phyloP scores from a whole-genome alignment of 306 rosid species.

The Crataegus laevigata region DNA sequence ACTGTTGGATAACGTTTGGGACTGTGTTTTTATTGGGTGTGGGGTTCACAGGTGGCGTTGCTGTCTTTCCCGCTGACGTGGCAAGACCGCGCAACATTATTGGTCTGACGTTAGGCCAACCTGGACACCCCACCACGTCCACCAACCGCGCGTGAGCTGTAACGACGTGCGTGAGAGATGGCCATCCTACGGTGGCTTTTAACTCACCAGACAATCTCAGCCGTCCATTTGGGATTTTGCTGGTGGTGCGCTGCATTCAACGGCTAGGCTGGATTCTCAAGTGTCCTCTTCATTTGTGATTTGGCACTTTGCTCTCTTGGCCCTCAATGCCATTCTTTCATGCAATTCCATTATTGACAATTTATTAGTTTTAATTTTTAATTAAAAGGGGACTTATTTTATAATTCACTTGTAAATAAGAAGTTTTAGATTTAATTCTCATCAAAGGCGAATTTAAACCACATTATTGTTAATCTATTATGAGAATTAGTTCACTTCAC shows the following conservation, averaged over 20 bases:
- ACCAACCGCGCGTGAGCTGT: slow-evolving; percentile 65
- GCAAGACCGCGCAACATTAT: slow-evolving; percentile 47
- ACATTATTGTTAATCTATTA: accelerated
- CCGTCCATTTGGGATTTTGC: slow-evolving; percentile 43
- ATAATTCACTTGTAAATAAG: no score
- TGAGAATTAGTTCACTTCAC: no score
- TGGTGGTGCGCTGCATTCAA: slow-evolving; percentile 43
- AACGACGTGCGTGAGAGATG: slow-evolving; percentile 38
- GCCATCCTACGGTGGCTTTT: slow-evolving; percentile 20
- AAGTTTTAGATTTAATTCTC: accelerated
- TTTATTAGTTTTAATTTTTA: not conserved
- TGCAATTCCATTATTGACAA: not conserved
- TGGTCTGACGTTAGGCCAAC: slow-evolving; percentile 49
- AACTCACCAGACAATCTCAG: not conserved
- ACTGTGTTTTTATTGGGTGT: not conserved
- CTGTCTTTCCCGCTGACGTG: slow-evolving; percentile 34
- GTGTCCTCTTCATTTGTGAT: not conserved
- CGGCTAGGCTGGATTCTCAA: slow-evolving; percentile 28
- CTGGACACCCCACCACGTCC: slow-evolving; percentile 40
- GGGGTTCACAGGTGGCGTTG: slow-evolving; percentile 15
- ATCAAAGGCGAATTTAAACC: no score
- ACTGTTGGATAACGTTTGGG: slow-evolving; percentile 38
- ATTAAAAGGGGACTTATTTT: not conserved
- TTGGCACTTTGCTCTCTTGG: not conserved
- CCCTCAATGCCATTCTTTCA: not conserved